Conservation (phyloP, 2,329 filamentous ascomycete genomes). For the Pseudogymnoascus pannorum region DNA sequence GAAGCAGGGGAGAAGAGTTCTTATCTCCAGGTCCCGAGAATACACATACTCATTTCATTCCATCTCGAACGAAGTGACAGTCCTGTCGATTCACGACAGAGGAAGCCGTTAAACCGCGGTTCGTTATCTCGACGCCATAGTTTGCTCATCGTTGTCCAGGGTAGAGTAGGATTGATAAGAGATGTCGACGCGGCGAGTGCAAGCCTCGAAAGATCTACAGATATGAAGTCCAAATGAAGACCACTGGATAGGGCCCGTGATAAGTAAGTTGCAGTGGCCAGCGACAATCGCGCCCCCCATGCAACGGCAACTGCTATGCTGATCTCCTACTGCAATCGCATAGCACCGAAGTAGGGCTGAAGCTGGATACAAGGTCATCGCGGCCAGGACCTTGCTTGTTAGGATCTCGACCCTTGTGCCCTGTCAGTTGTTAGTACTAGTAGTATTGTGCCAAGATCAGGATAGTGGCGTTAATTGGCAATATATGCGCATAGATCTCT, state of each 20-base stretch:
- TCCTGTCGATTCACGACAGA: too few species aligned
- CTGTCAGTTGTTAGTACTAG: not conserved
- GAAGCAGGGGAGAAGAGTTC: too few species aligned
- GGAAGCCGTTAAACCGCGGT: too few species aligned
- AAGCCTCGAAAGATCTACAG: not conserved
- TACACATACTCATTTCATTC: too few species aligned
- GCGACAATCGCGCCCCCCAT: not conserved
- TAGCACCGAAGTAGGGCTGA: not conserved
- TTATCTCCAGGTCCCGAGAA: too few species aligned
- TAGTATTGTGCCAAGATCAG: not conserved
- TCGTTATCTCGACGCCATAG: not conserved
- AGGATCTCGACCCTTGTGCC: not conserved
- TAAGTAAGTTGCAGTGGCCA: not conserved
- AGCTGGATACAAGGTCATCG: not conserved
- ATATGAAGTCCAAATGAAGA: not conserved
- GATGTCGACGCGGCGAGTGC: not conserved
- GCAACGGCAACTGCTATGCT: not conserved
- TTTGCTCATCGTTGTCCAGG: not conserved
- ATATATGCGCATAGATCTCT: not conserved
- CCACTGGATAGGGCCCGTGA: not conserved
- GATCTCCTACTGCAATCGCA: not conserved
- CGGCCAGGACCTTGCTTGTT: not conserved
- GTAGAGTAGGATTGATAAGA: not conserved
- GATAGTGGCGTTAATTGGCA: not conserved
- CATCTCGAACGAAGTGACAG: too few species aligned